phyloP scores from a whole-genome alignment of 2,329 filamentous ascomycete species.

The Colletotrichum shisoi region DNA sequence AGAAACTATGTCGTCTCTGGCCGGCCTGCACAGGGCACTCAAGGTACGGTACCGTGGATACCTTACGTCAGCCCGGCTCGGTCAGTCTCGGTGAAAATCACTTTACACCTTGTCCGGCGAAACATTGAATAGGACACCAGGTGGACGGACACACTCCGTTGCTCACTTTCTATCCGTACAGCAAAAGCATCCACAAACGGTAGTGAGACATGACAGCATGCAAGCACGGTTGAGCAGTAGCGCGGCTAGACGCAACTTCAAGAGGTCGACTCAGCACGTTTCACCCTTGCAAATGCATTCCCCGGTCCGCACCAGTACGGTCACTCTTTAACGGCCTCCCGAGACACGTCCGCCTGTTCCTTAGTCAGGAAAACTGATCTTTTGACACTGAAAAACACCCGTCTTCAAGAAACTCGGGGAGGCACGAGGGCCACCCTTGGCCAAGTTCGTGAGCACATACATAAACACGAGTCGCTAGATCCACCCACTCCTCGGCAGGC shows the following conservation, averaged over 20 bases:
- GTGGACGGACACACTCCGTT: constrained; percentile 10
- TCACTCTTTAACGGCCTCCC: constrained; percentile 24
- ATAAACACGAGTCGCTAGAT: constrained; percentile 27
- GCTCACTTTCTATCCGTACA: constrained; percentile 6
- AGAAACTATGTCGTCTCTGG: constrained; percentile 1
- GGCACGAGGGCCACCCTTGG: constrained; percentile 3
- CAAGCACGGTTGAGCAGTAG: constrained; percentile 21
- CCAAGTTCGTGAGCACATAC: constrained; percentile 10
- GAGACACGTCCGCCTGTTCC: constrained; percentile 10
- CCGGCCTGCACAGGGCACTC: too few relatives aligned
- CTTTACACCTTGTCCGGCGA: neutral
- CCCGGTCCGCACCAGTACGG: constrained; percentile 5
- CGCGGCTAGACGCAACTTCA: constrained; percentile 19
- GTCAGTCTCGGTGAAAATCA: constrained; percentile 9
- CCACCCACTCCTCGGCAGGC: constrained; percentile 21
- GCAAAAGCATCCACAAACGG: constrained; percentile 3
- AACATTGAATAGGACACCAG: constrained; percentile 17
- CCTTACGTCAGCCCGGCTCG: constrained; percentile 14
- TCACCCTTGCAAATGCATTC: constrained; percentile 33
- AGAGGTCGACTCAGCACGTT: constrained; percentile 33
- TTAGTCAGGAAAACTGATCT: neutral
- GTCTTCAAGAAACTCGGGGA: neutral
- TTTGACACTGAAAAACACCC: neutral
- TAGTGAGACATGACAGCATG: constrained; percentile 17
- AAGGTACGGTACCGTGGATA: too few relatives aligned